A percentile compares a stretch with the other conserved stretches of the same genome.
Conservation (phyloP, 1,284 basidiomycete species). For the Paramarasmius palmivorus region DNA sequence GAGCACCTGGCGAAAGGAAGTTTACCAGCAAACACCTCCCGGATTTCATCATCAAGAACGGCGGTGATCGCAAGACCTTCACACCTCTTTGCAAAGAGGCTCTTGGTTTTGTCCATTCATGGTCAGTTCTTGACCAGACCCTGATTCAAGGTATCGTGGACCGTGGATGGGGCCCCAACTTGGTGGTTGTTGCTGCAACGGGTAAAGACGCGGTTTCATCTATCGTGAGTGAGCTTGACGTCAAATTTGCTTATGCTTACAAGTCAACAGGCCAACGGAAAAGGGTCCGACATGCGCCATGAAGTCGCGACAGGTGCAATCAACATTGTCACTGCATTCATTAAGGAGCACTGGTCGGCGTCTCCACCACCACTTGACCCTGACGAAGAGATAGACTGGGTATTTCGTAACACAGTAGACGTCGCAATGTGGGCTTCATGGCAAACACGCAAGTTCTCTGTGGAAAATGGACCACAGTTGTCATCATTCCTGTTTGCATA, state of each 20-base stretch:
- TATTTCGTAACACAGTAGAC: not conserved
- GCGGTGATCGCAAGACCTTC: not conserved
- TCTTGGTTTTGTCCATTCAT: not conserved
- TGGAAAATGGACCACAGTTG: not conserved
- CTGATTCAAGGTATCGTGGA: not conserved
- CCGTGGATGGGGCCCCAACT: not conserved
- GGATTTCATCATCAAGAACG: not conserved
- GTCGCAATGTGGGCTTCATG: not conserved
- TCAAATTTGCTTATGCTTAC: not conserved
- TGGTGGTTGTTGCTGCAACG: not conserved
- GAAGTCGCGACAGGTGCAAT: not conserved
- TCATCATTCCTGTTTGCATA: not conserved
- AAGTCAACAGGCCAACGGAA: not conserved
- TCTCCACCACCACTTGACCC: not conserved
- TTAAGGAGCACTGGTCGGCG: not conserved
- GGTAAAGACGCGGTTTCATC: too few species aligned
- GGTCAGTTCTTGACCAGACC: not conserved
- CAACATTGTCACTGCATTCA: not conserved
- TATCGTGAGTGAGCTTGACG: not conserved
- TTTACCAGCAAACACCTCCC: not conserved
- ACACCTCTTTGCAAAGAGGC: not conserved
- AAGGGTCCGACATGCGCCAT: not conserved
- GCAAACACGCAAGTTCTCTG: not conserved
- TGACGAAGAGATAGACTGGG: not conserved
- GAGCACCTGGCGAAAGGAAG: not conserved